Base-by-base conservation (phyloP, 2,329 filamentous ascomycete species). In the Claviceps purpurea region DNA sequence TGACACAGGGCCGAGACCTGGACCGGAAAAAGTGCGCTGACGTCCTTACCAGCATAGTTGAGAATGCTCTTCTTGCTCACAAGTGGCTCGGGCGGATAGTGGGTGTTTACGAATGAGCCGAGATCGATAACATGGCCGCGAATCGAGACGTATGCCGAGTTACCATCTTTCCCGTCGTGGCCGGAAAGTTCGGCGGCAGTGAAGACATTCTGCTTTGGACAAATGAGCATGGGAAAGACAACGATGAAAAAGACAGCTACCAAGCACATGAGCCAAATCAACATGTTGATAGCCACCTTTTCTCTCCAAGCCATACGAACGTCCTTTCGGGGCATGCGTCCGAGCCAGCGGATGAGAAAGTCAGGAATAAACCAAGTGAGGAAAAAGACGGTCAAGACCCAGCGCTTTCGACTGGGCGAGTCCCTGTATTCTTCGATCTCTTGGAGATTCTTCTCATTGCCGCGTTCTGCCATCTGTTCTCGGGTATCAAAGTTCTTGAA, bases 401-500 rank as follows among this genome's bases (percentile, higher is more conserved):
- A 98, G 57, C 93, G 81, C 71, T 91, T 95, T 56, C 93, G 87
- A 60, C 82, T 87, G 5, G 82, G 73, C 49, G 87, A 91, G 55
- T 87, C 81, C 46, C 79, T 79, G 56, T 84, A 80, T 61, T 90
- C 87, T 57, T 98, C 93, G 2, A 98, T 87, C 67, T 96, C 91
- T 54, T 87, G 82, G 70, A 96, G 79, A 16, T 87, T 82, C 68
- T 91, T 89, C 59, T 95, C 88, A 58, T 95, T 95, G 55, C 88
- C 88, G 59, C 95, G 91, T 69, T 97, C 91, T 0, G 91, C 88
- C 80, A 98, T 89, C 64, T 95, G 87, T 65, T 94, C 87, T 56
- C 89, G 81, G 6, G 91, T 96, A 59, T 97, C 91, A 7, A 97
- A 76, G 61, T 96, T 95, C 63, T 89, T 88, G 76, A 98, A 98